Evolutionary conservation across 108 stramenopile species (phyloP).

Genomic region (Pseudonitzschia delicatissima): DNA sequence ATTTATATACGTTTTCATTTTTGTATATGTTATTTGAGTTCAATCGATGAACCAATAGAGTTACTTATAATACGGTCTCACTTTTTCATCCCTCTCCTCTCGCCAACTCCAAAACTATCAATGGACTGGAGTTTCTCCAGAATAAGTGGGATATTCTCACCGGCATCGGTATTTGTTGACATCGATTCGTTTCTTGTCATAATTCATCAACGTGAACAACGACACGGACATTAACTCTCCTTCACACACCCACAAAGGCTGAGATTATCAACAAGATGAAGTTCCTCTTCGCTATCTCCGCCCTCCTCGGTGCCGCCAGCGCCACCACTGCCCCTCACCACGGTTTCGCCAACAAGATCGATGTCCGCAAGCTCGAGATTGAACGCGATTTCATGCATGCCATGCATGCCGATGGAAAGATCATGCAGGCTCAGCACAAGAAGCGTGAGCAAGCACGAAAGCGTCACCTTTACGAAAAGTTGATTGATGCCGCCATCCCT

Average conservation of each 20-base stretch:
- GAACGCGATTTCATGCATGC: constrained; percentile 26
- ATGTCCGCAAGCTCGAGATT: constrained; percentile 7
- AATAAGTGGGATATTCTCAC: no score
- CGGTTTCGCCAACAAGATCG: neutral
- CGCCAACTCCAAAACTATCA: no score
- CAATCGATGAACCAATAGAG: no score
- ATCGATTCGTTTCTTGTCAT: no score
- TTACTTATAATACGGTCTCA: no score
- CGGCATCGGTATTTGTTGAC: no score
- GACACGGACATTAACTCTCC: neutral
- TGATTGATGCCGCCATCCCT: constrained; percentile 11
- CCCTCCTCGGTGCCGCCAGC: neutral
- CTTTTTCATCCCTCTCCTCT: no score
- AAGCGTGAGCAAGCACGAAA: constrained; percentile 18
- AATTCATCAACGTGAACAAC: neutral
- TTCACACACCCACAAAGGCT: neutral
- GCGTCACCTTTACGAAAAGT: constrained; percentile 18
- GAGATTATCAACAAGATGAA: constrained; percentile 3
- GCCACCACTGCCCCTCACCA: neutral
- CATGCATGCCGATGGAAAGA: constrained; percentile 23
- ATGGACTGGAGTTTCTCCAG: no score
- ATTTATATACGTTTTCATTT: no score
- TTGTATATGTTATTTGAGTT: no score
- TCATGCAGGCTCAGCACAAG: constrained; percentile 22
- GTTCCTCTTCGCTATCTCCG: neutral